phyloP scores from a whole-genome alignment of 1,284 basidiomycete genomes.

The Meripilus lineatus region DNA sequence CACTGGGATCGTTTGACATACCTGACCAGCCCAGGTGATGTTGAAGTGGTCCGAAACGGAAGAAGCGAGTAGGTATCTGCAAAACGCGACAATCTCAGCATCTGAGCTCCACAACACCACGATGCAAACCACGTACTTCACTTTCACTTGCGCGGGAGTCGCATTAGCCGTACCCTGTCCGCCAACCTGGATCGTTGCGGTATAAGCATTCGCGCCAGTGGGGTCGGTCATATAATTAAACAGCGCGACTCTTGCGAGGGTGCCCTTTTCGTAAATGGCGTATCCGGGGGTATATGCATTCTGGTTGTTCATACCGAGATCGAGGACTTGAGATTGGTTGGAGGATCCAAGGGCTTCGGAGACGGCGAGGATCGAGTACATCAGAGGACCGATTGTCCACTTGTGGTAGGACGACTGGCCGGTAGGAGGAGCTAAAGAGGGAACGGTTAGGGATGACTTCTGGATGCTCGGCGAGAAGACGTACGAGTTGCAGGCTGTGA shows the following conservation, averaged over 20 bases:
- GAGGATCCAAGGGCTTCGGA: constrained; percentile 65
- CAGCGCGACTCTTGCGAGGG: constrained; percentile 52
- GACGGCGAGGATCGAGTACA: constrained; percentile 64
- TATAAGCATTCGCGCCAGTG: constrained; percentile 46
- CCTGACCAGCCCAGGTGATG: constrained; percentile 70
- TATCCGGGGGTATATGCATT: constrained; percentile 64
- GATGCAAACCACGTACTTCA: constrained; percentile 42
- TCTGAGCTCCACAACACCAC: background rate
- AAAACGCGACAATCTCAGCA: constrained; percentile 8
- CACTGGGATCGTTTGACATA: constrained; percentile 16
- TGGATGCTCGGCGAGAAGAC: constrained; percentile 10
- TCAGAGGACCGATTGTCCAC: constrained; percentile 64
- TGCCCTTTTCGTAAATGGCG: constrained; percentile 63
- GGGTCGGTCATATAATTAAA: constrained; percentile 65
- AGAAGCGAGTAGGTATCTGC: constrained; percentile 46
- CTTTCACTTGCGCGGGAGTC: constrained; percentile 42
- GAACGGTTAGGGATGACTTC: background rate
- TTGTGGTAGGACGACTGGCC: constrained; percentile 51
- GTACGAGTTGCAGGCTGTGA: constrained; percentile 40
- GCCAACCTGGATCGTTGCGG: constrained; percentile 39
- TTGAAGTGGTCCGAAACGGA: constrained; percentile 61
- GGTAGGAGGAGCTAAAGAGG: constrained; percentile 46
- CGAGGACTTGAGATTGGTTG: constrained; percentile 55
- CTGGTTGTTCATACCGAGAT: constrained; percentile 46
- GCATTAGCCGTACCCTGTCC: constrained; percentile 34